phyloP scores from a whole-genome alignment of 495 filamentous ascomycete species.

The Penicillium verhagenii region DNA sequence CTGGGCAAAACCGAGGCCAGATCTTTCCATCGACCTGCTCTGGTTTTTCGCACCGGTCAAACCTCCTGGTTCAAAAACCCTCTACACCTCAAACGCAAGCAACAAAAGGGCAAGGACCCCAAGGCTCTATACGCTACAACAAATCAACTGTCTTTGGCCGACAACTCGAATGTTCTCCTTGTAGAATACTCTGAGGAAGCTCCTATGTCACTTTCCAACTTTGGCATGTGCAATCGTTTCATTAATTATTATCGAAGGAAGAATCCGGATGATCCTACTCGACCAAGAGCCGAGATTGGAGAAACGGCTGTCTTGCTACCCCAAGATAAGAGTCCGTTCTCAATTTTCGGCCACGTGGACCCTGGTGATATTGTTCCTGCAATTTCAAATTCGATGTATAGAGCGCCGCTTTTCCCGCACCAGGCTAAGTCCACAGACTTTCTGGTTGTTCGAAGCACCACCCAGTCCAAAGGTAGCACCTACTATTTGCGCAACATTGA shows the following conservation, averaged over 20 bases:
- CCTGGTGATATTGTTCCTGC: conserved; percentile 86
- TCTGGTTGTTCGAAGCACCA: conserved; percentile 76
- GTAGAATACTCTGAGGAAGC: conserved; percentile 96
- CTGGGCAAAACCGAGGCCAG: conserved; percentile 75
- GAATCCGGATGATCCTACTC: conserved; percentile 70
- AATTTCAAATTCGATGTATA: conserved; percentile 91
- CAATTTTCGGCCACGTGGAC: conserved; percentile 89
- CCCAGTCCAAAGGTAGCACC: conserved; percentile 65
- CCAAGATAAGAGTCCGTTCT: conserved; percentile 93
- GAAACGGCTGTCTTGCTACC: conserved; percentile 83
- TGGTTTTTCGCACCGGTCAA: conserved; percentile 61
- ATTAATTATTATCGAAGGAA: conserved; percentile 96
- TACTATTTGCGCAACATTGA: conserved; percentile 88
- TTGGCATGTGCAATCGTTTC: conserved; percentile 92
- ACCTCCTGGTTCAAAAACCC: conserved; percentile 53
- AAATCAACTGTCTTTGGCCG: conserved; percentile 75
- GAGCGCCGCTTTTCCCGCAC: conserved; percentile 90
- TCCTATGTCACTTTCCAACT: conserved; percentile 86
- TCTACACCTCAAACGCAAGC: conserved; percentile 65
- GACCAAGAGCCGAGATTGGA: conserved; percentile 76
- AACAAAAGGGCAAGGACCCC: conserved; percentile 69
- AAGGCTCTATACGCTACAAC: conserved; percentile 72
- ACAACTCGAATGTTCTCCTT: conserved; percentile 81
- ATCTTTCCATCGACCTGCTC: conserved; percentile 81
- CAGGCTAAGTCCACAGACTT: conserved; percentile 77